Evolutionary conservation across 2,329 filamentous ascomycete genomes (phyloP).

Genomic region (Xenosphaeropsis pyriputrescens): DNA sequence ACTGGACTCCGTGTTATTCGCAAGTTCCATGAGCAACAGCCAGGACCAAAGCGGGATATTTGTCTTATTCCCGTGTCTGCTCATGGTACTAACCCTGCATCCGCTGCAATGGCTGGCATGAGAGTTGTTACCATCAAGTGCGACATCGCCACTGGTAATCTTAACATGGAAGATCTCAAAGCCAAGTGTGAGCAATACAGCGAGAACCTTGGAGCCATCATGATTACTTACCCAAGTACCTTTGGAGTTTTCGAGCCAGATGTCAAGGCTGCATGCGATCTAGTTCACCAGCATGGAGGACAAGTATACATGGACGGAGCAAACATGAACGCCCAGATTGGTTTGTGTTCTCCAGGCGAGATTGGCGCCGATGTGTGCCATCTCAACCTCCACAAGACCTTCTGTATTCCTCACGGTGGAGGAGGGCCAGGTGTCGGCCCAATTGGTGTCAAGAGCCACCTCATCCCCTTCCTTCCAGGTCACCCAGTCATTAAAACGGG

Average conservation of each 20-base stretch:
- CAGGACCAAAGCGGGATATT: slow-evolving; percentile 64
- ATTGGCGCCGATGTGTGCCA: slow-evolving; percentile 96
- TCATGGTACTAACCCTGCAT: slow-evolving; percentile 91
- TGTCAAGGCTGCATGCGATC: slow-evolving; percentile 69
- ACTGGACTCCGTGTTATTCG: slow-evolving; percentile 79
- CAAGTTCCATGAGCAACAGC: slow-evolving; percentile 61
- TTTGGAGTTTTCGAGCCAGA: slow-evolving; percentile 90
- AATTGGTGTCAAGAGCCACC: slow-evolving; percentile 77
- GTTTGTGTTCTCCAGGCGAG: slow-evolving; percentile 83
- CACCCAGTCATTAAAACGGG: slow-evolving; percentile 46
- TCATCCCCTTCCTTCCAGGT: slow-evolving; percentile 58
- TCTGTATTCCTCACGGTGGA: slow-evolving; percentile 94
- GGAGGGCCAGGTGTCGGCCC: slow-evolving; percentile 89
- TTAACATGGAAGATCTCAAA: slow-evolving; percentile 75
- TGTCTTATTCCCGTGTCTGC: slow-evolving; percentile 92
- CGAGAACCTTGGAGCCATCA: slow-evolving; percentile 78
- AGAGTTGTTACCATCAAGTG: slow-evolving; percentile 87
- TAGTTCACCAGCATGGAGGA: slow-evolving; percentile 78
- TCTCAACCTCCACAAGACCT: slow-evolving; percentile 95
- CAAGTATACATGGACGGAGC: slow-evolving; percentile 98
- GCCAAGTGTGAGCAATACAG: slow-evolving; percentile 81
- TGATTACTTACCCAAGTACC: slow-evolving; percentile 94
- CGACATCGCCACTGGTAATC: slow-evolving; percentile 71
- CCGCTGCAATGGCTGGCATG: slow-evolving; percentile 92
- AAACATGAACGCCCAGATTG: slow-evolving; percentile 98